Evolutionary conservation across 2,329 filamentous ascomycete genomes (phyloP).

Genomic region (Ambrosiella xylebori): DNA sequence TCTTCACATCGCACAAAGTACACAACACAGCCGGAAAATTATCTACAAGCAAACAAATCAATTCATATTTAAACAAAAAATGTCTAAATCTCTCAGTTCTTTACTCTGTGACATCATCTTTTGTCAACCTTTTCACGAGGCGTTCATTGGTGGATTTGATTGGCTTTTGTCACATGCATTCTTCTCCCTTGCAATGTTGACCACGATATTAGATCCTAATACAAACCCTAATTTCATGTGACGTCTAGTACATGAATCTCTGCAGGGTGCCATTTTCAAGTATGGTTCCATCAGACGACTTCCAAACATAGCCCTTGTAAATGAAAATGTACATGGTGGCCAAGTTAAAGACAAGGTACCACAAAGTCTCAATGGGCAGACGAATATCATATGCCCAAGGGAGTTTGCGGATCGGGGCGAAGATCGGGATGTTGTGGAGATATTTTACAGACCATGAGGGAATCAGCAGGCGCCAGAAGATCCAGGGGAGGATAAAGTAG

Average conservation of each 20-base stretch:
- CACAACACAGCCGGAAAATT: too few species aligned
- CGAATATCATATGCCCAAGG: slow-evolving; percentile 25
- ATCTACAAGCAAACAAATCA: too few species aligned
- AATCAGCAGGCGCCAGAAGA: slow-evolving; percentile 74
- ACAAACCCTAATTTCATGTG: neutral
- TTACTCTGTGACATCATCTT: too few species aligned
- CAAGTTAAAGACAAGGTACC: slow-evolving; percentile 49
- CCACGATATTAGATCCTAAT: neutral
- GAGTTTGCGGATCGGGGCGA: slow-evolving; percentile 4
- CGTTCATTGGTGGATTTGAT: neutral
- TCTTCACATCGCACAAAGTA: too few species aligned
- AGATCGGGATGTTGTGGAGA: slow-evolving; percentile 1
- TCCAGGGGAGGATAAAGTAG: slow-evolving; percentile 91
- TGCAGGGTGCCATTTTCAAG: slow-evolving; percentile 43
- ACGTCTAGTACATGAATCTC: slow-evolving; percentile 60
- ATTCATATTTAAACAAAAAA: too few species aligned
- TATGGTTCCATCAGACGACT: slow-evolving; percentile 29
- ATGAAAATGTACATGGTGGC: slow-evolving; percentile 58
- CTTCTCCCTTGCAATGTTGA: too few species aligned
- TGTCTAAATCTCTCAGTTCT: too few species aligned
- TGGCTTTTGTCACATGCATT: neutral
- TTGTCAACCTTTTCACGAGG: too few species aligned
- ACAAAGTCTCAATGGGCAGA: slow-evolving; percentile 43
- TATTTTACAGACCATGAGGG: slow-evolving; percentile 29
- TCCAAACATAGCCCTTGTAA: slow-evolving; percentile 50